phyloP scores from a whole-genome alignment of 495 filamentous ascomycete genomes.

The Physcia stellaris region DNA sequence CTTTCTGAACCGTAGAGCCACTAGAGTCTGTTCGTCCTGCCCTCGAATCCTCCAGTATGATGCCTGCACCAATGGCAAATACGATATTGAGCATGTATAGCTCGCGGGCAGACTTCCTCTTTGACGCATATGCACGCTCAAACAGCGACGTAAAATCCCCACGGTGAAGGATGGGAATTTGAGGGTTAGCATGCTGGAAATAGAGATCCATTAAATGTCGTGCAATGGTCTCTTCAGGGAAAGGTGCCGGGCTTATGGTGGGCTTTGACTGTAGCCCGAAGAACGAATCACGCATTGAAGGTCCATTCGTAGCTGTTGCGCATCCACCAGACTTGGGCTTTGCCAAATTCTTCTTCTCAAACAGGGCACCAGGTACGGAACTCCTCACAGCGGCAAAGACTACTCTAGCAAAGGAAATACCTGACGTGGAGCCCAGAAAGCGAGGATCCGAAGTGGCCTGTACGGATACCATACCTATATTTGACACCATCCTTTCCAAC shows the following conservation, averaged over 20 bases:
- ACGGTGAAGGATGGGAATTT: conserved; percentile 82
- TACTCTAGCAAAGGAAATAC: conserved; percentile 87
- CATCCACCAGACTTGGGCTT: conserved; percentile 34
- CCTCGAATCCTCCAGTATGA: conserved; percentile 61
- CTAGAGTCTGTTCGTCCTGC: conserved; percentile 24
- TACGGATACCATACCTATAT: conserved; percentile 63
- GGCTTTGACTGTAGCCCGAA: conserved; percentile 87
- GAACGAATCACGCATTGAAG: conserved; percentile 85
- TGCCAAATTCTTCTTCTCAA: conserved; percentile 43
- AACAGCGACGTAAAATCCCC: conserved; percentile 78
- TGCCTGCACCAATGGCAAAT: conserved; percentile 91
- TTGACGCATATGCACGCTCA: conserved; percentile 58
- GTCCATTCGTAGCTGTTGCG: conserved; percentile 31
- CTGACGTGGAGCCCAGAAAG: conserved; percentile 74
- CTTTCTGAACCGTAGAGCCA: too few relatives aligned
- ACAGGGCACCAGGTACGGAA: conserved; percentile 42
- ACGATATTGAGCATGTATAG: conserved; percentile 92
- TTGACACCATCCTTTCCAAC: conserved; percentile 59
- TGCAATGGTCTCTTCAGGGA: conserved; percentile 64
- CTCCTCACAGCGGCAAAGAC: conserved; percentile 91
- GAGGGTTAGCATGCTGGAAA: conserved; percentile 91
- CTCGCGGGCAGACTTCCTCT: conserved; percentile 62
- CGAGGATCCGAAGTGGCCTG: conserved; percentile 64
- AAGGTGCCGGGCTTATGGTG: conserved; percentile 70
- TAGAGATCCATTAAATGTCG: conserved; percentile 65